Evolutionary conservation across 371 early-diverging fungal genomes (phyloP).

Genomic region (Gilbertella persicaria): DNA sequence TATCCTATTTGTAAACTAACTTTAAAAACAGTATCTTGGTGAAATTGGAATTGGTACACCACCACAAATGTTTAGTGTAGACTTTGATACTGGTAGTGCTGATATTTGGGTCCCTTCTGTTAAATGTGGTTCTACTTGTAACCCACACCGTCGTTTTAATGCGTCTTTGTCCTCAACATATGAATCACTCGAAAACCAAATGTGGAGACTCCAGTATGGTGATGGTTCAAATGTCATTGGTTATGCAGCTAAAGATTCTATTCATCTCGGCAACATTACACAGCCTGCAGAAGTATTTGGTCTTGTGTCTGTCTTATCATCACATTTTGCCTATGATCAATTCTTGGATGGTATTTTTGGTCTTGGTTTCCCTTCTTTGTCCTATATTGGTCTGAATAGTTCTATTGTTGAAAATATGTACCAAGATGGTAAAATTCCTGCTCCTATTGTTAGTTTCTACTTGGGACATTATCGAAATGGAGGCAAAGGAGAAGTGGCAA

Average conservation of each 20-base stretch:
- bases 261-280: conserved; percentile 38
- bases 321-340: conserved; percentile 25
- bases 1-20: neutral
- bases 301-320: conserved; percentile 11
- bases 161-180: conserved; percentile 21
- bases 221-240: conserved; percentile 57
- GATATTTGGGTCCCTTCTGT: conserved; percentile 55
- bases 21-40: conserved; percentile 45
- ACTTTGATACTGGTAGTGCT: conserved; percentile 61
- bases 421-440: conserved; percentile 17
- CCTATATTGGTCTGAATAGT: conserved; percentile 30
- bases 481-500: conserved; percentile 45
- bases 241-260: conserved; percentile 38
- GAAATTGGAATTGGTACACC: conserved; percentile 56
- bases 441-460: conserved; percentile 38
- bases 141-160: conserved; percentile 31
- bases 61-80: conserved; percentile 51
- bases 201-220: conserved; percentile 46
- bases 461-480: conserved; percentile 33
- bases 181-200: conserved; percentile 13
- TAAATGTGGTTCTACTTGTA: conserved; percentile 31
- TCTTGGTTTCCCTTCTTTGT: conserved; percentile 45
- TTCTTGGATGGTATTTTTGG: conserved; percentile 62
- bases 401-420: conserved; percentile 34
- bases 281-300: conserved; percentile 30